Conservation (phyloP, 805 yeast genomes). For the Zygoascus biomembranicola region DNA sequence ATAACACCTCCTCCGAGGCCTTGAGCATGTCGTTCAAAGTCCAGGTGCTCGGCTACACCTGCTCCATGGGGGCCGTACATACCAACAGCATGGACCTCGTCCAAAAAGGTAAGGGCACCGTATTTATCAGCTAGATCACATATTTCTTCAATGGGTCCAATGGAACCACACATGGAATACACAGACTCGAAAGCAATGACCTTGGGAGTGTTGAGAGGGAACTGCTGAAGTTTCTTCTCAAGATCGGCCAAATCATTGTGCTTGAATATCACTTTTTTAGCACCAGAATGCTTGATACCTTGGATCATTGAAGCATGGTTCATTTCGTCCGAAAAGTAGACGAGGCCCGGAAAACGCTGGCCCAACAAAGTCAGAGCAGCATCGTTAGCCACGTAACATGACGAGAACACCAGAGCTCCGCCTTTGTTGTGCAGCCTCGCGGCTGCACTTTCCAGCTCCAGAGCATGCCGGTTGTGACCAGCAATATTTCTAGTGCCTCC, state of each 20-base stretch:
- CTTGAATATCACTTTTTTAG: conserved; percentile 80
- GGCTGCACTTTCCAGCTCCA: conserved; percentile 72
- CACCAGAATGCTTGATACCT: conserved; percentile 86
- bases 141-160: conserved; percentile 84
- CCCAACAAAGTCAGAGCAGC: conserved; percentile 89
- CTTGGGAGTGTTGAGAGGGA: conserved; percentile 85
- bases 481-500: conserved; percentile 99
- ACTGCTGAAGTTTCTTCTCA: conserved; percentile 66
- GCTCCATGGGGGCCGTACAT: conserved; percentile 99
- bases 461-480: conserved; percentile 91
- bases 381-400: conserved; percentile 96
- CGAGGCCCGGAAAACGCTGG: conserved; percentile 79
- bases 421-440: conserved; percentile 92
- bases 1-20: conserved; percentile 59
- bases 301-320: conserved; percentile 98
- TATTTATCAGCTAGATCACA: conserved; percentile 96
- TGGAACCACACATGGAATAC: conserved; percentile 97
- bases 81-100: conserved; percentile 98
- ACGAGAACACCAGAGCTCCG: conserved; percentile 89
- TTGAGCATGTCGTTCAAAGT: conserved; percentile 72
- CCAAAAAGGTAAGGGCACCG: conserved; percentile 94
- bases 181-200: conserved; percentile 95
- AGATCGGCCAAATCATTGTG: conserved; percentile 84
- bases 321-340: conserved; percentile 83
- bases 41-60: conserved; percentile 96